Conservation (phyloP, 176 grass and related monocot species). For the Eremochloa ophiuroides region DNA sequence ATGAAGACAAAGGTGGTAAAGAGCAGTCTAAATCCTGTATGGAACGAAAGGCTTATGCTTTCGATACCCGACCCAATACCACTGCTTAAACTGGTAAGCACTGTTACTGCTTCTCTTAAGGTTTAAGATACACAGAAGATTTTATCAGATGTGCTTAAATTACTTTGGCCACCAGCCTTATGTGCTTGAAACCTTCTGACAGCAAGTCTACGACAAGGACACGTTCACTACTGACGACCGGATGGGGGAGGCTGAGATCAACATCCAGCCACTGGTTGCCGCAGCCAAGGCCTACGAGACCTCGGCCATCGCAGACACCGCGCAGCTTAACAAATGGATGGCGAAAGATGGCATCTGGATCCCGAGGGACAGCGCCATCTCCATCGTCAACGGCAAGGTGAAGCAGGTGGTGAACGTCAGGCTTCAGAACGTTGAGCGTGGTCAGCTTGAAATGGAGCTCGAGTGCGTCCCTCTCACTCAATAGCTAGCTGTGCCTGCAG, state of each 20-base stretch:
- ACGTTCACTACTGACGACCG: conserved; percentile 80
- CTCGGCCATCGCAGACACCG: conserved; percentile 38
- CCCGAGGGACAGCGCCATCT: conserved; percentile 65
- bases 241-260: conserved; percentile 87
- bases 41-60: conserved; percentile 88
- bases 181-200: conserved; percentile 37
- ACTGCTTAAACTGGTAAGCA: conserved; percentile 63
- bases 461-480: conserved; percentile 94
- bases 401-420: conserved; percentile 71
- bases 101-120: background rate
- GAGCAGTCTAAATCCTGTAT: conserved; percentile 83
- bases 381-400: conserved; percentile 53
- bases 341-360: conserved; percentile 53
- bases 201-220: conserved; percentile 94
- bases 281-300: conserved; percentile 77
- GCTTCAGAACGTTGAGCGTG: conserved; percentile 91
- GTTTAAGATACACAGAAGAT: background rate
- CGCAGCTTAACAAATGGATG: conserved; percentile 66
- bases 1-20: conserved; percentile 95
- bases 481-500: too few species aligned
- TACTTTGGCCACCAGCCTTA: conserved; percentile 11
- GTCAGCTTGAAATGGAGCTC: conserved; percentile 82
- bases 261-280: conserved; percentile 75
- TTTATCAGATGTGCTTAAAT: background rate
- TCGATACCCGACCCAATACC: conserved; percentile 81